Percentiles rank a stretch among this genome's conserved stretches.
Conservation (phyloP, 495 filamentous ascomycete genomes). For the Penicillium paxilli region DNA sequence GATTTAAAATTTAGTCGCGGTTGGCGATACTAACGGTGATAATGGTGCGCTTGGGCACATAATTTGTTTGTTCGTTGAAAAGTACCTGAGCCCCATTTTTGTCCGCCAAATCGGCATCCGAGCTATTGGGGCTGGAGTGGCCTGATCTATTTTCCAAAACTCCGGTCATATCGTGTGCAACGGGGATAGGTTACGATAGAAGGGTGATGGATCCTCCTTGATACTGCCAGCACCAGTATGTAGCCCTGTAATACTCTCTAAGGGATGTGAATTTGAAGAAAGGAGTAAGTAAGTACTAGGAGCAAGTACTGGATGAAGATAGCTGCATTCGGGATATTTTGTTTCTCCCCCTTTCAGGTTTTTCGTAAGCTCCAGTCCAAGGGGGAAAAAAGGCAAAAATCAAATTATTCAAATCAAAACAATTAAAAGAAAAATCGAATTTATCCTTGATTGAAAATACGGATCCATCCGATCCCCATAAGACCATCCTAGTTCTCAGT, state of each 20-base stretch:
- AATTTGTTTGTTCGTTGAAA: conserved; percentile 59
- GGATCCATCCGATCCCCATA: neutral
- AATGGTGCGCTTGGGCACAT: conserved; percentile 50
- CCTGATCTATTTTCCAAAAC: conserved; percentile 12
- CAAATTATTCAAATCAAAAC: neutral
- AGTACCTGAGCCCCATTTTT: conserved; percentile 19
- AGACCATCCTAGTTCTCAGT: neutral
- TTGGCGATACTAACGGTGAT: conserved; percentile 40
- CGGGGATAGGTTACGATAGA: neutral
- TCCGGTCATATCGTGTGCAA: conserved; percentile 3
- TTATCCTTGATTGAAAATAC: neutral
- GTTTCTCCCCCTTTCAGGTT: neutral
- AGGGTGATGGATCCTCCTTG: neutral
- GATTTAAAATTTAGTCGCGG: neutral
- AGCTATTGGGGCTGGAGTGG: conserved; percentile 2
- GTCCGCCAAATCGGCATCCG: neutral
- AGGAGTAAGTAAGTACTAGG: no score
- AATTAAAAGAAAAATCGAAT: neutral
- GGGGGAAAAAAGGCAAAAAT: neutral
- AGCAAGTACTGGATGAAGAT: neutral
- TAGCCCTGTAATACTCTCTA: no score
- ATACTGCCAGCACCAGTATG: no score
- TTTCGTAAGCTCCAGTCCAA: neutral
- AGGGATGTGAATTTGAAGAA: neutral
- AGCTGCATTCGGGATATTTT: neutral